Evolutionary conservation across 2,329 filamentous ascomycete genomes (phyloP).

Genomic region (Pseudogymnoascus pannorum): DNA sequence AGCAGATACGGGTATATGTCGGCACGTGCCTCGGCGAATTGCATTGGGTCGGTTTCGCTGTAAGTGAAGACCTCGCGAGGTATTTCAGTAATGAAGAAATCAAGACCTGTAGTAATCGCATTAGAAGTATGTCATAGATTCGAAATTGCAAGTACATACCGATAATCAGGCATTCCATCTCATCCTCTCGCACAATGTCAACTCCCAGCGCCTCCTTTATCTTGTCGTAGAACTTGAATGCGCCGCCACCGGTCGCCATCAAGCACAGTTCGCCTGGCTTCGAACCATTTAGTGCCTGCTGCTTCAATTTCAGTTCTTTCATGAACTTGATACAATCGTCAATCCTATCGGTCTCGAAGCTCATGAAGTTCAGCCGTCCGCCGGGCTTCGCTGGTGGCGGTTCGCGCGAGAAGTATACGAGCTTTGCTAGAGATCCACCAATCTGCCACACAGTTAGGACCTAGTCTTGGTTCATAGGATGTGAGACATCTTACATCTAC

Average conservation of each 20-base stretch:
- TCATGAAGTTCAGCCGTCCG: constrained; percentile 88
- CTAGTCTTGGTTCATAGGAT: not conserved
- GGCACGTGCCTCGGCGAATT: constrained; percentile 69
- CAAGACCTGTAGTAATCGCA: constrained; percentile 55
- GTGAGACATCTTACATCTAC: constrained; percentile 65
- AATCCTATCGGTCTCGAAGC: constrained; percentile 92
- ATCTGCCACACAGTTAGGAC: constrained; percentile 50
- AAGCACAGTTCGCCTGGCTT: constrained; percentile 69
- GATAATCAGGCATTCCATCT: constrained; percentile 98
- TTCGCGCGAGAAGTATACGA: constrained; percentile 95
- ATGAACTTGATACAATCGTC: constrained; percentile 92
- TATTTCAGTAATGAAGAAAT: constrained; percentile 98
- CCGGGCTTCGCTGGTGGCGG: constrained; percentile 70
- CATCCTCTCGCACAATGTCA: constrained; percentile 85
- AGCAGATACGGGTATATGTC: constrained; percentile 94
- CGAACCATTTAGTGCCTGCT: constrained; percentile 67
- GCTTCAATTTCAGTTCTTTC: constrained; percentile 74
- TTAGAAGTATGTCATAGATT: constrained; percentile 9
- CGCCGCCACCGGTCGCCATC: constrained; percentile 92
- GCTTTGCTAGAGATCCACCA: constrained; percentile 88
- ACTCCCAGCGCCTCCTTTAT: constrained; percentile 78
- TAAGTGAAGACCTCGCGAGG: constrained; percentile 96
- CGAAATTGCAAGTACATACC: constrained; percentile 42
- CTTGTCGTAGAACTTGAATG: constrained; percentile 93
- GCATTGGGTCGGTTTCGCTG: constrained; percentile 82